These are phyloP conservation scores for Pisolithus albus DNA, from an alignment of 768 basidiomycete genomes.

Conservation along the genomic window DNA sequence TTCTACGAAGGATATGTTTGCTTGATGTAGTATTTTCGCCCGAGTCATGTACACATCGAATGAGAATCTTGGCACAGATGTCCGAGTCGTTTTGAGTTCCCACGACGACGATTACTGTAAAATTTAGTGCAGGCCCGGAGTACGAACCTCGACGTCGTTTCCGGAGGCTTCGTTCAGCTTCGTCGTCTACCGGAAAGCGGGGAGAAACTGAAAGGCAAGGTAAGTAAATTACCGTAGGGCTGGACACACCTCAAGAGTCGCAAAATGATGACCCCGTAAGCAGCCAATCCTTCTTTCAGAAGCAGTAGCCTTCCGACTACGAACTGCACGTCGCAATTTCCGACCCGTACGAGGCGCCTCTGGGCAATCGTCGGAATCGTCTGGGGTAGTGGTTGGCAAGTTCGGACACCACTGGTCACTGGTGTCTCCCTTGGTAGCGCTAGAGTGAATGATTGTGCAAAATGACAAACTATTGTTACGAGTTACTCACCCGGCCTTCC, in stretches of 20 bases:
- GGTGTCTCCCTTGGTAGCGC: neutral
- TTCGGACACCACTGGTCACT: constrained; percentile 9
- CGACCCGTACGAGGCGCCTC: constrained; percentile 10
- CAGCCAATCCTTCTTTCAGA: constrained; percentile 8
- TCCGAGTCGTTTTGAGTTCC: no score
- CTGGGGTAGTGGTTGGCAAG: constrained; percentile 1
- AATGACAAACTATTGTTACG: neutral
- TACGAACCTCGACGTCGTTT: no score
- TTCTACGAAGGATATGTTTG: no score
- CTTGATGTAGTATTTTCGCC: no score
- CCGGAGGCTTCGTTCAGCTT: no score
- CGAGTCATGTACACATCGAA: no score
- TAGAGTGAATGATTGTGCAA: neutral
- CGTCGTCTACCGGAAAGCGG: no score
- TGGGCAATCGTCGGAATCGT: constrained; percentile 13
- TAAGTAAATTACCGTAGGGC: no score
- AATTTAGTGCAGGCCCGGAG: no score
- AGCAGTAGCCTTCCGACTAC: neutral
- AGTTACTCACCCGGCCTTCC: constrained; percentile 9
- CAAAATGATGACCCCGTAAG: constrained; percentile 1
- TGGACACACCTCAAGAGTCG: neutral
- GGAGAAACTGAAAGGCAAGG: no score
- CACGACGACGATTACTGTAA: no score
- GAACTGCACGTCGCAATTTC: constrained; percentile 9
- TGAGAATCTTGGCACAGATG: no score